Conservation (phyloP, 495 filamentous ascomycete species). For the Talaromyces liani region DNA sequence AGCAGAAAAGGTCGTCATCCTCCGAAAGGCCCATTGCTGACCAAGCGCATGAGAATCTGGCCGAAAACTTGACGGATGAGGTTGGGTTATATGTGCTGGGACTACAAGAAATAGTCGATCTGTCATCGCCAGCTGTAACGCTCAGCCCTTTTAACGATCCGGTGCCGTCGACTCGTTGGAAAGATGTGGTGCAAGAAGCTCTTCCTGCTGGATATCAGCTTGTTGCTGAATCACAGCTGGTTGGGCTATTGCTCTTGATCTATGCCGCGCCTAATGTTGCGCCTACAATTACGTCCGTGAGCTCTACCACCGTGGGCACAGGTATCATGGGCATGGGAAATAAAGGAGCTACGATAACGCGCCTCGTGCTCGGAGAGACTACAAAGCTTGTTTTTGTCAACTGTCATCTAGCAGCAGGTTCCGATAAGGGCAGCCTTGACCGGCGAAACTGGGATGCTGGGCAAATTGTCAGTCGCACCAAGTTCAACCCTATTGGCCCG, state of each 20-base stretch:
- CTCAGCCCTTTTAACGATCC: constrained; percentile 68
- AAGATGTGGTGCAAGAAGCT: constrained; percentile 58
- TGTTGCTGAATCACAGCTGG: constrained; percentile 74
- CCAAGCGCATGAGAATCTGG: constrained; percentile 13
- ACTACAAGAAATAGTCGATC: constrained; percentile 85
- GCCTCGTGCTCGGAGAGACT: constrained; percentile 82
- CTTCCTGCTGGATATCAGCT: constrained; percentile 70
- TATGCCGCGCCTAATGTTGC: constrained; percentile 73
- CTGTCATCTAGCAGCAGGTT: constrained; percentile 80
- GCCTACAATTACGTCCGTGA: constrained; percentile 65
- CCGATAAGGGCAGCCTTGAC: constrained; percentile 68
- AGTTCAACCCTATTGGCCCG: constrained; percentile 63
- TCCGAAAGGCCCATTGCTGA: background rate
- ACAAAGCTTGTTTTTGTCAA: constrained; percentile 86
- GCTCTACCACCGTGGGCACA: constrained; percentile 72
- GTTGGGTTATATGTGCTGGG: constrained; percentile 86
- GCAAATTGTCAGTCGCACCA: constrained; percentile 65
- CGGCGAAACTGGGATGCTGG: constrained; percentile 83
- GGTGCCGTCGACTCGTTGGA: constrained; percentile 65
- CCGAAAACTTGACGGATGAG: constrained; percentile 33
- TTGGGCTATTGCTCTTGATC: constrained; percentile 77
- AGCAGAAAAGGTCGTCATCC: constrained; percentile 10
- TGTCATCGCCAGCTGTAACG: constrained; percentile 59
- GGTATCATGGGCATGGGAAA: constrained; percentile 90
- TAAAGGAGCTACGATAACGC: constrained; percentile 80